Base-by-base conservation (phyloP, 805 yeast species). In the Spathaspora hagerdaliae region DNA sequence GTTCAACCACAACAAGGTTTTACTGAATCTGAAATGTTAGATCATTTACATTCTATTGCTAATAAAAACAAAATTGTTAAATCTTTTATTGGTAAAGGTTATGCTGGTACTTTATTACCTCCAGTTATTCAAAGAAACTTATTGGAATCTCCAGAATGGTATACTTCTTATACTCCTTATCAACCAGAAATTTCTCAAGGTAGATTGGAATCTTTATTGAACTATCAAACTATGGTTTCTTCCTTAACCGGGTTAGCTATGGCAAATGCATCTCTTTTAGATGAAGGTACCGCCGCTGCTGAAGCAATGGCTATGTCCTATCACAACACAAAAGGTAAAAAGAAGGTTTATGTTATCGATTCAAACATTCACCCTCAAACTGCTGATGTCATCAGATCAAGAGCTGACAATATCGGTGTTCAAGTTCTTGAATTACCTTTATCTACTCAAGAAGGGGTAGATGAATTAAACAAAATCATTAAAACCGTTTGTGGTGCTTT, bases 141-240 rank as follows among this genome's bases (percentile, higher is more conserved):
- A 47, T 71, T 94, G 46, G 99, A 94, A 66, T 81, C 85, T 50
- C 99, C 99, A 6, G 96, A 90, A 61, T 94, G 99, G 99, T 94
- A 94, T 74, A 94, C 99, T 15, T 89, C 97, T 1, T 94, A 94
- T 64, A 94, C 99, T 24, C 99, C 99, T 32, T 94, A 94, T 65
- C 99, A 94, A 71, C 97, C 99, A 0, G 99, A 94, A 65, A 91
- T 94, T 47, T 86, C 97, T 1, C 99, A 94, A 68, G 99, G 99
- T 44, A 82, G 99, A 57, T 76, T 94, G 56, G 96, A 92, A 69
- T 82, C 94, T 19, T 72, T 94, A 51, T 72, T 94, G 51, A 94
- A 94, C 67, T 94, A 79, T 70, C 99, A 94, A 70, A 94, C 99
- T n/a, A 74, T 92, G 59, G 75, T 94, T 12, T 68, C 90, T 27